phyloP scores from a whole-genome alignment of 1,284 basidiomycete genomes.

The Cutaneotrichosporon sp. region DNA sequence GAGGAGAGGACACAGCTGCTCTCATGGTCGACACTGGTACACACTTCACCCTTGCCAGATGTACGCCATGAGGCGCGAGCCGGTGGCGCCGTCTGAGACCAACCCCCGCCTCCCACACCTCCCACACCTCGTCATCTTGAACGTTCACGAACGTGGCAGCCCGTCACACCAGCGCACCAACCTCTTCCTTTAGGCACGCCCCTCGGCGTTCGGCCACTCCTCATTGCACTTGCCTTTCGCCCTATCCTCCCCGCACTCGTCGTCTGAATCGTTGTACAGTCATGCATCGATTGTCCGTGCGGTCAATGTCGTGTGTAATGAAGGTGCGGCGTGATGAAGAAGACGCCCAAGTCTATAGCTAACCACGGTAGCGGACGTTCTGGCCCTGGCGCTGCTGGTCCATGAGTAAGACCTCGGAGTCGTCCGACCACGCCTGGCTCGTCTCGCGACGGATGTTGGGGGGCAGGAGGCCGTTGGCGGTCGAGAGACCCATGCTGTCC shows the following conservation, averaged over 20 bases:
- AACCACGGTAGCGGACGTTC: constrained; percentile 19
- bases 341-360: neutral
- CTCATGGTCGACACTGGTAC: too few species aligned
- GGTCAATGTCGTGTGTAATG: neutral
- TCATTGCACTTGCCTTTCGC: neutral
- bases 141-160: too few species aligned
- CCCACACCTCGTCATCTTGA: too few species aligned
- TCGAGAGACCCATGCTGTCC: constrained; percentile 20
- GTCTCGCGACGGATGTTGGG: constrained; percentile 44
- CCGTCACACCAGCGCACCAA: too few species aligned
- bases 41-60: too few species aligned
- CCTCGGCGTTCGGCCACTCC: neutral
- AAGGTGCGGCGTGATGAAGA: neutral
- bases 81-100: too few species aligned
- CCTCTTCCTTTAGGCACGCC: too few species aligned
- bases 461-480: constrained; percentile 26
- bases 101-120: too few species aligned
- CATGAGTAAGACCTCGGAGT: constrained; percentile 22
- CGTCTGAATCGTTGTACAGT: constrained; percentile 17
- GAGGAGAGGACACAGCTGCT: too few species aligned
- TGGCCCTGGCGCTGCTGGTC: constrained; percentile 9
- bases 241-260: neutral
- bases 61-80: too few species aligned
- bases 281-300: constrained; percentile 19
- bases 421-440: constrained; percentile 32